These are phyloP conservation scores for Penicilliopsis zonata DNA, from an alignment of 495 filamentous ascomycete species.

Conservation along the genomic window DNA sequence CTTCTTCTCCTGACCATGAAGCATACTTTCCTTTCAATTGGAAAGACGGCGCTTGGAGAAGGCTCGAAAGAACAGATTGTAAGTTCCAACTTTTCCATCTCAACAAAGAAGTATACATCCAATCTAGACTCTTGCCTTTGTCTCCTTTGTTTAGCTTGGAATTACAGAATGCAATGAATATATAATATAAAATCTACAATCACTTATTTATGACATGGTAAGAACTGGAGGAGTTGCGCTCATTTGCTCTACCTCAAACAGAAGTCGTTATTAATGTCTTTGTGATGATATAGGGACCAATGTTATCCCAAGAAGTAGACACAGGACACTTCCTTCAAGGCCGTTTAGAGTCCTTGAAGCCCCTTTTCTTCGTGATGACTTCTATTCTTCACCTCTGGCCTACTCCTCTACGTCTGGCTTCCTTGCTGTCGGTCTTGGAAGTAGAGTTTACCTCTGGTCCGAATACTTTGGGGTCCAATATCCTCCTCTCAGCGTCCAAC, in stretches of 20 bases:
- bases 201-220: background rate
- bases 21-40: constrained; percentile 29
- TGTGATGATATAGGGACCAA: constrained; percentile 20
- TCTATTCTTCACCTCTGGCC: constrained; percentile 84
- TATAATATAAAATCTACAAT: no score
- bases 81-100: no score
- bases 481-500: constrained; percentile 29
- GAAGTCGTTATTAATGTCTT: no score
- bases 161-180: no score
- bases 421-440: constrained; percentile 76
- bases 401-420: constrained; percentile 63
- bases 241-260: no score
- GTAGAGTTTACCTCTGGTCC: constrained; percentile 81
- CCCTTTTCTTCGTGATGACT: constrained; percentile 80
- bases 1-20: constrained; percentile 21
- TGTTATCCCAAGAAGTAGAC: background rate
- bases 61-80: constrained; percentile 36
- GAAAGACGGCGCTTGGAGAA: constrained; percentile 51
- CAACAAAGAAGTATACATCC: no score
- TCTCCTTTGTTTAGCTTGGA: no score
- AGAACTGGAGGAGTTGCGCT: background rate
- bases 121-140: no score
- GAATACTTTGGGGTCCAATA: constrained; percentile 47
- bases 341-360: constrained; percentile 89
- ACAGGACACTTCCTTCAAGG: constrained; percentile 43